These are phyloP conservation scores for Kingdonia uniflora DNA, from an alignment of 164 flowering plant genomes.

Conservation along the genomic window DNA sequence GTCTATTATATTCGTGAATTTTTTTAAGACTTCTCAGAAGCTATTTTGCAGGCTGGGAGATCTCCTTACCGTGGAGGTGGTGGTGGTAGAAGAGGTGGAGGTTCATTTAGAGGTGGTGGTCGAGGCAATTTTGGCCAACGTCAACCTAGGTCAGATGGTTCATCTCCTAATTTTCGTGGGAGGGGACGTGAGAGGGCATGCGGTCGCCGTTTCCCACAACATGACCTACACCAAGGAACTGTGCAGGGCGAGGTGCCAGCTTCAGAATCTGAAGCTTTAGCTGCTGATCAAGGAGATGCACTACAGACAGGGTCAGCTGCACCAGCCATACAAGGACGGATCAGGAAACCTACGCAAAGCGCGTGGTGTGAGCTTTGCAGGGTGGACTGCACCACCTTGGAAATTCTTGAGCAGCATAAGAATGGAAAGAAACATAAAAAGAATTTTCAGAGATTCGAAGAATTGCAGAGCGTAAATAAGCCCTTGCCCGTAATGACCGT, in stretches of 20 bases:
- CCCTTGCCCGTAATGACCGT: background rate
- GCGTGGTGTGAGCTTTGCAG: slow-evolving; percentile 61
- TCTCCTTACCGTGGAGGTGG: slow-evolving; percentile 31
- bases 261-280: slow-evolving; percentile 7
- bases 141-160: slow-evolving; percentile 17
- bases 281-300: slow-evolving; percentile 7
- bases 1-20: slow-evolving; percentile 1
- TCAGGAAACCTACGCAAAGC: slow-evolving; percentile 16
- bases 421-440: slow-evolving; percentile 56
- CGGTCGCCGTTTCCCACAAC: slow-evolving; percentile 18
- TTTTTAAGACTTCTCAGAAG: slow-evolving; percentile 13
- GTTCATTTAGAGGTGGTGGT: slow-evolving; percentile 25
- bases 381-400: slow-evolving; percentile 49
- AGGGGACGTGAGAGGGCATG: slow-evolving; percentile 28
- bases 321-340: slow-evolving; percentile 6
- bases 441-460: slow-evolving; percentile 32
- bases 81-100: slow-evolving; percentile 34
- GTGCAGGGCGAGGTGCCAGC: slow-evolving; percentile 3
- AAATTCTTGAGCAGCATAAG: slow-evolving; percentile 52
- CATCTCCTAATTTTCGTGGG: slow-evolving; percentile 19
- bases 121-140: slow-evolving; percentile 19
- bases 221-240: slow-evolving; percentile 7
- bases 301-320: background rate
- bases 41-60: slow-evolving; percentile 29
- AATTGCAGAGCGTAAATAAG: slow-evolving; percentile 23